phyloP scores from a whole-genome alignment of 1,284 basidiomycete species.

The Vanrija humicola region DNA sequence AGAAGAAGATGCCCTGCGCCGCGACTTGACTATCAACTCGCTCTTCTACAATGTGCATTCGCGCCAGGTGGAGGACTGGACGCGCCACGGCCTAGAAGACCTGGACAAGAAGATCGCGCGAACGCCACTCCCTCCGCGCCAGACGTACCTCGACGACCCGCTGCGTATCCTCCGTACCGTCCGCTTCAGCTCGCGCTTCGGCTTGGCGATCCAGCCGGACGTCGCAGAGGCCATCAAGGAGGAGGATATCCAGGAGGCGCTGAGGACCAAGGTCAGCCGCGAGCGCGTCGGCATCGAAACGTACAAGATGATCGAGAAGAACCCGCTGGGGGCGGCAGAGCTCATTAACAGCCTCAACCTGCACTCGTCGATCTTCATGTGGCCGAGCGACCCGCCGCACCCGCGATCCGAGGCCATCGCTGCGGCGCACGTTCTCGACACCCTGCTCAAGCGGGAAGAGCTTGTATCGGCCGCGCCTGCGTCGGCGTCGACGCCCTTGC shows the following conservation, averaged over 20 bases:
- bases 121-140: constrained; percentile 78
- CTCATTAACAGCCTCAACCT: constrained; percentile 68
- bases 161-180: constrained; percentile 85
- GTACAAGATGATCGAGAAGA: constrained; percentile 78
- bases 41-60: constrained; percentile 96
- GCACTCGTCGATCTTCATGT: constrained; percentile 65
- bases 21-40: constrained; percentile 94
- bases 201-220: constrained; percentile 72
- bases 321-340: constrained; percentile 69
- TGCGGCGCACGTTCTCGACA: constrained; percentile 60
- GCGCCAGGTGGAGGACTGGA: constrained; percentile 82
- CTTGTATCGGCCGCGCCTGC: constrained; percentile 5
- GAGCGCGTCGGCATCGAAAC: constrained; percentile 88
- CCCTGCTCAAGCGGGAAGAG: constrained; percentile 48
- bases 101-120: constrained; percentile 74
- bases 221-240: constrained; percentile 65
- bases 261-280: constrained; percentile 74
- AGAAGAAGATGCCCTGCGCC: constrained; percentile 78
- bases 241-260: constrained; percentile 66
- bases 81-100: constrained; percentile 79
- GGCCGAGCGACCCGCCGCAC: constrained; percentile 50
- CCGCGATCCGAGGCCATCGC: constrained; percentile 52
- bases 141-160: constrained; percentile 94
- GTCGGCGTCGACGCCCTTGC: constrained; percentile 12
- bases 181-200: constrained; percentile 86